Conservation (phyloP, 805 yeast genomes). For the Zygoascus bituminiphila region DNA sequence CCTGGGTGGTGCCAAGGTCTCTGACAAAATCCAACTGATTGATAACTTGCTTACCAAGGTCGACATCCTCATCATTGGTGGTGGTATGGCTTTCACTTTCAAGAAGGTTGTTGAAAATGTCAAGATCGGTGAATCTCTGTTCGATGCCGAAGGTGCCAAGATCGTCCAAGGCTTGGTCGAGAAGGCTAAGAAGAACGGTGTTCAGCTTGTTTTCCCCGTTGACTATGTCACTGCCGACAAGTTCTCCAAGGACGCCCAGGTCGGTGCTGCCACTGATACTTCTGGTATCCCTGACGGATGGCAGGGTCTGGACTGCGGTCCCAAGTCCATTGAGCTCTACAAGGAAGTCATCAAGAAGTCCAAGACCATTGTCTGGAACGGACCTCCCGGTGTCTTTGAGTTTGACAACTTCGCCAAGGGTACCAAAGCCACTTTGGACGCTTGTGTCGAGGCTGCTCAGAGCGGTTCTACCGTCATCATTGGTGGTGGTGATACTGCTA, state of each 20-base stretch:
- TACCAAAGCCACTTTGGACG: slow-evolving; percentile 83
- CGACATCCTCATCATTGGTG: slow-evolving; percentile 89
- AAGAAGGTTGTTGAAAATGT: slow-evolving; percentile 83
- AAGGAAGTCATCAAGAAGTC: slow-evolving; percentile 80
- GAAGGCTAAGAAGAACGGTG: slow-evolving; percentile 94
- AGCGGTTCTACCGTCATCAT: slow-evolving; percentile 90
- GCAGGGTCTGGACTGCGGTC: slow-evolving; percentile 96
- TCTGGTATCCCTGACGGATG: slow-evolving; percentile 92
- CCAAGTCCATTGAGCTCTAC: slow-evolving; percentile 74
- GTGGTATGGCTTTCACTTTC: slow-evolving; percentile 99
- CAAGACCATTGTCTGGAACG: slow-evolving; percentile 99
- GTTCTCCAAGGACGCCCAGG: slow-evolving; percentile 85
- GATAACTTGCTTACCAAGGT: slow-evolving; percentile 92
- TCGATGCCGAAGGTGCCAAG: slow-evolving; percentile 91
- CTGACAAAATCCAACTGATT: slow-evolving; percentile 97
- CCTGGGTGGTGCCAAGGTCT: slow-evolving; percentile 98
- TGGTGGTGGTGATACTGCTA: slow-evolving; percentile 99
- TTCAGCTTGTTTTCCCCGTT: slow-evolving; percentile 87
- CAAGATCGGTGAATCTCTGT: slow-evolving; percentile 86
- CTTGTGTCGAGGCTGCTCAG: slow-evolving; percentile 77
- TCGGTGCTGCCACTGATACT: slow-evolving; percentile 75
- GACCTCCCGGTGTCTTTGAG: slow-evolving; percentile 99
- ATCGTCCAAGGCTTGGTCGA: slow-evolving; percentile 85
- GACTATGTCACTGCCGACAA: slow-evolving; percentile 95
- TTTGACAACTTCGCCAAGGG: slow-evolving; percentile 87